Base-by-base conservation (phyloP, 2,329 filamentous ascomycete species). In the Fusarium fracticaudum region DNA sequence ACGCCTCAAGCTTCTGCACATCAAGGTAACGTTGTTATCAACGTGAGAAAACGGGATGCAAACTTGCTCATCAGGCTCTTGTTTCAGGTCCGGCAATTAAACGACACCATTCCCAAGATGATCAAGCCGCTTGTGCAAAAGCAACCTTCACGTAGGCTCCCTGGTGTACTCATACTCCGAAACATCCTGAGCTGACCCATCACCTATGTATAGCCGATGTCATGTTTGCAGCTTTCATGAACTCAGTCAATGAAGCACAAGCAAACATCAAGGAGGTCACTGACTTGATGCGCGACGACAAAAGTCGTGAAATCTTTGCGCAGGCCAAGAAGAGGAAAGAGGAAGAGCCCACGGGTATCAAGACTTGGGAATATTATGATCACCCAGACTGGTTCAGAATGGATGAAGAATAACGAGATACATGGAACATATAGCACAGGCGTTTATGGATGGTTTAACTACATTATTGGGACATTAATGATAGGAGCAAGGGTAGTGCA, bases 301-400 rank as follows among this genome's bases (percentile, higher is more conserved):
- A 85, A 50, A 87, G 82, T 68, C 84, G 83, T 50, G 85, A 85
- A 60, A 83, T 90, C 17, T 82, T 92, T 61, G 84, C 87, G 17
- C 85, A 87, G 64, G 88, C 86, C 4, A 84, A 80, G 45, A 85
- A 87, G 75, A 91, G 90, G 74, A 86, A 86, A 24, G 82, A 86
- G 60, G 85, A 87, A 44, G 87, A 90, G 48, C 87, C 88, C 0
- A 84, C 85, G 58, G 88, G 86, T 8, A 91, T 92, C 72, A 88
- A 86, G 74, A 86, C 87, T 5, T 92, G 90, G 90, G 85, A 84
- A 54, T 85, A 89, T 26, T 86, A 84, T 62, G 88, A 92, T 41
- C 85, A 91, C 64, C 89, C 90, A 6, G 85, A 89, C 70, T 92
- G 90, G 89, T 85, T 87, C 67, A 81, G 74, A 51, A 71, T 81